Evolutionary conservation across 2,329 filamentous ascomycete species (phyloP).

Genomic region (Penicillium sp.): DNA sequence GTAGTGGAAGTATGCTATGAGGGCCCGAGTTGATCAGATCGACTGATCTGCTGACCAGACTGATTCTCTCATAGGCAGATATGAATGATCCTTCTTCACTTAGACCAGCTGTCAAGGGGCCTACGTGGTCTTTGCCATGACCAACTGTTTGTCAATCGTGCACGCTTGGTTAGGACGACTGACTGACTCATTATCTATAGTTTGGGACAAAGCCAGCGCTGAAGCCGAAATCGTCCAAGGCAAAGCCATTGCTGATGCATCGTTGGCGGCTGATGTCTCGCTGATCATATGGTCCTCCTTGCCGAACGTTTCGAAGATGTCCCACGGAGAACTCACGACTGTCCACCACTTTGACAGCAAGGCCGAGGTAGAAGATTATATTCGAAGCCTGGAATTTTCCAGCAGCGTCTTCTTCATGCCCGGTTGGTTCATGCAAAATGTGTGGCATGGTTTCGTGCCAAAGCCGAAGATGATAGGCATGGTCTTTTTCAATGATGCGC

Average conservation of each 20-base stretch:
- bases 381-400: background rate
- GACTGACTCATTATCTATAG: background rate
- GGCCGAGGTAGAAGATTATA: background rate
- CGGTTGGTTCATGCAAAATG: background rate
- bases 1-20: background rate
- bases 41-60: background rate
- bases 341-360: background rate
- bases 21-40: too few species aligned
- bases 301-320: background rate
- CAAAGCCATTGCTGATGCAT: background rate
- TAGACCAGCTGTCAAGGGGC: background rate
- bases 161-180: background rate
- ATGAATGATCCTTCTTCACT: background rate
- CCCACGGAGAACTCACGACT: background rate
- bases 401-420: background rate
- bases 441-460: background rate
- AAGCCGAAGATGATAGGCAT: background rate
- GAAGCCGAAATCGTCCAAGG: background rate
- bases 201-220: background rate
- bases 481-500: background rate
- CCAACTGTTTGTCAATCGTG: background rate
- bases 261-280: background rate
- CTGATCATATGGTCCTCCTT: background rate
- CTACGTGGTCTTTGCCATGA: background rate
- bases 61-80: background rate